A percentile compares a stretch with the other conserved stretches of the same genome.
phyloP scores from a whole-genome alignment of 306 rosid genomes.

The Mucuna pruriens region DNA sequence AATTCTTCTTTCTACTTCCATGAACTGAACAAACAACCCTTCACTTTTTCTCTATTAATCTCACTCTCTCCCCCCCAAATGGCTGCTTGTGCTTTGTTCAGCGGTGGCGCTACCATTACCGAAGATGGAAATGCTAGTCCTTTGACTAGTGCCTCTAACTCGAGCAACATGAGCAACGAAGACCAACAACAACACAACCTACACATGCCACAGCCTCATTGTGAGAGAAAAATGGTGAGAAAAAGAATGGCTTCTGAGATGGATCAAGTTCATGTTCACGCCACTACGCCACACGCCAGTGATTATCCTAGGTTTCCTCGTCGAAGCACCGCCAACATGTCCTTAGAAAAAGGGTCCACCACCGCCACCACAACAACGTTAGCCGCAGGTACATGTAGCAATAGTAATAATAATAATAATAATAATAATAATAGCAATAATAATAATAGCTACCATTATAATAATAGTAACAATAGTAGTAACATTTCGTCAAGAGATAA shows the following conservation, averaged over 20 bases:
- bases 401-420: not conserved
- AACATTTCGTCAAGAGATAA: slow-evolving; percentile 42
- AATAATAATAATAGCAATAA: not conserved
- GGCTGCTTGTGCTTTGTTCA: slow-evolving; percentile 73
- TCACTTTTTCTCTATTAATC: not conserved
- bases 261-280: slow-evolving; percentile 53
- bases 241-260: slow-evolving; percentile 94
- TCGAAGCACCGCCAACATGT: slow-evolving; percentile 37
- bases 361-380: slow-evolving; percentile 27
- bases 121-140: slow-evolving; percentile 48
- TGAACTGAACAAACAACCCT: not conserved
- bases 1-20: not conserved
- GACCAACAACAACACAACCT: slow-evolving; percentile 16
- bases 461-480: not conserved
- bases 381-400: slow-evolving; percentile 44
- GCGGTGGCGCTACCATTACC: not conserved
- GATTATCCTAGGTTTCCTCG: slow-evolving; percentile 59
- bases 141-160: slow-evolving; percentile 42
- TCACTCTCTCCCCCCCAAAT: slow-evolving; percentile 31
- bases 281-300: not conserved
- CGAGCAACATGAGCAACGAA: slow-evolving; percentile 41
- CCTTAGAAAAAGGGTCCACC: slow-evolving; percentile 29
- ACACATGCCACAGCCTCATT: slow-evolving; percentile 5
- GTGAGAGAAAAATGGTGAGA: slow-evolving; percentile 60
- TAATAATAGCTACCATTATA: slow-evolving; percentile 17